phyloP scores from a whole-genome alignment of 2,329 filamentous ascomycete species.

The Hymenoscyphus albidus region DNA sequence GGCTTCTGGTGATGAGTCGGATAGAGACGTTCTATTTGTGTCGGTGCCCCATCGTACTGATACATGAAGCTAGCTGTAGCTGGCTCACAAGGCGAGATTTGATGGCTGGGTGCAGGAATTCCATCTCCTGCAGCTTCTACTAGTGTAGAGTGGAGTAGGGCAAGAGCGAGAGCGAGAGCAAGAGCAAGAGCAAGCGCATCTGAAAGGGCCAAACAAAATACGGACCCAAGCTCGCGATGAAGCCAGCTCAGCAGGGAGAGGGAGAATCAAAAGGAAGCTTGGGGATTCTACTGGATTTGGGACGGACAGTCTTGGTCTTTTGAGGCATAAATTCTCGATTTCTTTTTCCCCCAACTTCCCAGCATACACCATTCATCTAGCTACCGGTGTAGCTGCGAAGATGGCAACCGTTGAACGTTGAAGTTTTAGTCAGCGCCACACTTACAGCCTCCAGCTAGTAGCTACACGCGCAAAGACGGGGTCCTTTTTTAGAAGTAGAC shows the following conservation, averaged over 20 bases:
- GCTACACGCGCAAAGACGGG: not conserved
- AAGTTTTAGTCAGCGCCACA: not conserved
- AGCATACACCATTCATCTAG: not conserved
- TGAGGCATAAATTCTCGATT: not conserved
- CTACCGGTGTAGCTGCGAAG: not conserved
- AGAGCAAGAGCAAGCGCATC: not conserved
- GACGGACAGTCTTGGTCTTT: not conserved
- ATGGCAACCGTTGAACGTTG: conserved; percentile 1
- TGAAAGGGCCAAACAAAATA: not conserved
- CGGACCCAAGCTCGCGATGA: not conserved
- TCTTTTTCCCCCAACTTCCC: not conserved
- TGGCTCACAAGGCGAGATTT: not conserved
- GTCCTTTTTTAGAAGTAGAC: not conserved
- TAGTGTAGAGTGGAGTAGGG: too few species aligned
- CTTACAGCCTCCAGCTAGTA: not conserved
- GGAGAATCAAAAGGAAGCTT: not conserved
- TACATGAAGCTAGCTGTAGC: too few species aligned
- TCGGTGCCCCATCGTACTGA: not conserved
- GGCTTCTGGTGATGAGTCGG: not conserved
- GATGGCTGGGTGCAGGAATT: conserved; percentile 3
- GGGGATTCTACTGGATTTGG: too few species aligned
- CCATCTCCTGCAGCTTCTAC: too few species aligned
- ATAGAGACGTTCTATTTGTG: conserved; percentile 3
- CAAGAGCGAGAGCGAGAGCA: too few species aligned
- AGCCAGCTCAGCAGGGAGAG: not conserved